Evolutionary conservation across 148 eudicot genomes (phyloP).

Genomic region (Rhododendron mucronatum): DNA sequence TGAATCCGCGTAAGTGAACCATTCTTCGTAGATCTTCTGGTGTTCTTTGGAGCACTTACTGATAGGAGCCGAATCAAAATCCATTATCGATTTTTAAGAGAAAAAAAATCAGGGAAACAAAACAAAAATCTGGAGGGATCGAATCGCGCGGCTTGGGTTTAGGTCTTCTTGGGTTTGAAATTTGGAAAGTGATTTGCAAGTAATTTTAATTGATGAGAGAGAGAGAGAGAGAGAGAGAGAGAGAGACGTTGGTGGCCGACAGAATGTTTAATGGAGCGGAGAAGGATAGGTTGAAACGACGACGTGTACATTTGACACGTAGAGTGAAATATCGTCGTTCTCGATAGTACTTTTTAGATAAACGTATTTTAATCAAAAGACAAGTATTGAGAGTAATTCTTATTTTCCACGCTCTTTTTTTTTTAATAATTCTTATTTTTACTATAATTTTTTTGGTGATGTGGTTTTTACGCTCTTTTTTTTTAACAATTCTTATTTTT

Average conservation of each 20-base stretch:
- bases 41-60: slow-evolving; percentile 50
- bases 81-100: slow-evolving; percentile 25
- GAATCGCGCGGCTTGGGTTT: neutral
- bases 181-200: neutral
- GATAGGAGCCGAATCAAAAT: slow-evolving; percentile 43
- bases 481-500: no score
- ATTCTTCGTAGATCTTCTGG: slow-evolving; percentile 46
- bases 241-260: neutral
- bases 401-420: no score
- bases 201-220: neutral
- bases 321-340: neutral
- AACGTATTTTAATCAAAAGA: neutral
- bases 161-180: neutral
- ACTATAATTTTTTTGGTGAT: no score
- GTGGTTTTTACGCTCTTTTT: no score
- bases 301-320: neutral
- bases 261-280: neutral
- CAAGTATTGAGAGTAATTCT: no score
- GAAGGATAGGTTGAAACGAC: neutral
- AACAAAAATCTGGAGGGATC: neutral
- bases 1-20: slow-evolving; percentile 69
- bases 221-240: neutral
- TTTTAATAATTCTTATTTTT: no score
- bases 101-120: neutral
- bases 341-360: neutral